Evolutionary conservation across 1,284 basidiomycete genomes (phyloP).

Genomic region (Sphaerobolus stellatus): DNA sequence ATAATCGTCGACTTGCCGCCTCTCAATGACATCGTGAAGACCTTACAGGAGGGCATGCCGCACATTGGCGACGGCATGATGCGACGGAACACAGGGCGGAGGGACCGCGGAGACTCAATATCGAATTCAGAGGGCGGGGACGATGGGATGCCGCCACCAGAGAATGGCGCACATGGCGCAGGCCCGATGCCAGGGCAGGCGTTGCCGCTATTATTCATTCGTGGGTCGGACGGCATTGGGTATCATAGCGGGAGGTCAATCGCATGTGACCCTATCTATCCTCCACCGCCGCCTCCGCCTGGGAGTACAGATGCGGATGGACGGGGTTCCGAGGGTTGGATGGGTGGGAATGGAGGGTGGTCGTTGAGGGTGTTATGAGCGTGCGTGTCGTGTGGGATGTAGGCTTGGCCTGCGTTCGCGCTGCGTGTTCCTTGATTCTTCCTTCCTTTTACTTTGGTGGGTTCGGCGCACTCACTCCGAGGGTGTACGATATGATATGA

Average conservation of each 20-base stretch:
- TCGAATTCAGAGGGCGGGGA: not conserved
- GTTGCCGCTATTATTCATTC: conserved; percentile 71
- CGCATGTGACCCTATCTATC: conserved; percentile 78
- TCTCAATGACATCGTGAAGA: conserved; percentile 66
- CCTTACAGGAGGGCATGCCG: conserved; percentile 56
- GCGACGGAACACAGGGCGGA: not conserved
- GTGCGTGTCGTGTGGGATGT: conserved; percentile 1
- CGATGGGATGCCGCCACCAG: conserved; percentile 36
- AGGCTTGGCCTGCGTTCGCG: not conserved
- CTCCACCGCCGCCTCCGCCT: conserved; percentile 66
- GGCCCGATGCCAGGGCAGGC: conserved; percentile 31
- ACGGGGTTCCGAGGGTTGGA: conserved; percentile 39
- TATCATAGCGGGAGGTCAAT: conserved; percentile 84
- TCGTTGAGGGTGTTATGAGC: conserved; percentile 68
- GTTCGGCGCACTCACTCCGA: not conserved
- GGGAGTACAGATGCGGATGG: conserved; percentile 61
- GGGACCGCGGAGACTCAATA: conserved; percentile 21
- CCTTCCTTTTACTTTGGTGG: no score
- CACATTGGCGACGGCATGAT: not conserved
- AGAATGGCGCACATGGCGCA: conserved; percentile 24
- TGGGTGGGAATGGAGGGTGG: conserved; percentile 65
- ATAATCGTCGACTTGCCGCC: conserved; percentile 79
- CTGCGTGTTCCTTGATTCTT: no score
- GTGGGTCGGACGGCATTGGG: conserved; percentile 73
- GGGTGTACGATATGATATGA: not conserved